Base-by-base conservation (phyloP, 139 green algal genomes). In the Tetradesmus obliquus region DNA sequence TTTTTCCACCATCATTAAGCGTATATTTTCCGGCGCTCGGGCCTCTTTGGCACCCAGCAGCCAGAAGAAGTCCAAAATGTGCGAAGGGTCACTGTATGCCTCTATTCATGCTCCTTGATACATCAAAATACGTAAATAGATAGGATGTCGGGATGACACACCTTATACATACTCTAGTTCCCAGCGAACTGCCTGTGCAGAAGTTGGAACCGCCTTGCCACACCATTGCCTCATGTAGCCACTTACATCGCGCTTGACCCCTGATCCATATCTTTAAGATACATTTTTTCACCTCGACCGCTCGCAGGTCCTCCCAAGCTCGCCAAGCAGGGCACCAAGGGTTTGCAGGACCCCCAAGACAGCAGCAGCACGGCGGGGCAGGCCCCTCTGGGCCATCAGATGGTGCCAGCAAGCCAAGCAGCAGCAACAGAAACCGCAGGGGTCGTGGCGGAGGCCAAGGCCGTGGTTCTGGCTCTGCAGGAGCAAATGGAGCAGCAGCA, bases 291-390 rank as follows among this genome's bases (percentile, higher is more conserved):
- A 19, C 5, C n/a, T 76, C 6, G 8, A 54, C 79, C 13, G 7
- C 24, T 86, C 83, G 55, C 83, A 88, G 83, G 83, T 88, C 83
- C 22, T 57, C 83, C 12, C 58, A 74, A 8, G 83, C n/a, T 6
- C n/a, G 83, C 54, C 81, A 55, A 17, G 81, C 12, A 86, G 45
- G 81, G 51, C 20, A 20, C 83, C 83, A 72, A 20, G 20, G 76
- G 24, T 82, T 19, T 51, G n/a, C 76, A 53, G 76, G 22, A 55
- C 24, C 76, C 24, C 24, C 83, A 51, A 51, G 83, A 17, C 54
- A 54, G 10, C 54, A 88, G n/a, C 51, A 86, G 12, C 17, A n/a
- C 81, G 62, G 45, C 19, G 53, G 81, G 22, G 20, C 62, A 10
- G 81, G 32, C 12, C 19, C 54, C 12, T 51, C 32, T 62, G 19